Conservation (phyloP, 2,329 filamentous ascomycete genomes). For the Paradendryphiella salina region DNA sequence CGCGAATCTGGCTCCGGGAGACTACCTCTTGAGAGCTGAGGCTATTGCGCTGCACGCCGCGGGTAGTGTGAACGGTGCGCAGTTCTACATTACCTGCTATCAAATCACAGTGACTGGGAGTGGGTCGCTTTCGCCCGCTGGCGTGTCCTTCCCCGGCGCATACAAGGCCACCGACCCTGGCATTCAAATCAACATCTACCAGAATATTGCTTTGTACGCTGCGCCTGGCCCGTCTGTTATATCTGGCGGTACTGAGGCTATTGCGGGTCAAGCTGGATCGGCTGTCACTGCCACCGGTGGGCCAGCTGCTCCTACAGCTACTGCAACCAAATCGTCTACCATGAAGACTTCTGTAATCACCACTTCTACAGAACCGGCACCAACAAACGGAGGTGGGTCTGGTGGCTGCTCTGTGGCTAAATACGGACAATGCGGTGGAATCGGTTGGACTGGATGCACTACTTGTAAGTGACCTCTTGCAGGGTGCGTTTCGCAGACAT, state of each 20-base stretch:
- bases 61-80: constrained; percentile 49
- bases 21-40: constrained; percentile 58
- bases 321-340: constrained; percentile 13
- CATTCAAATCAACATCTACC: constrained; percentile 65
- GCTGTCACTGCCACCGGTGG: constrained; percentile 25
- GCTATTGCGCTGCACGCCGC: constrained; percentile 61
- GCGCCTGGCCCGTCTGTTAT: constrained; percentile 57
- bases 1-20: constrained; percentile 55
- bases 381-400: constrained; percentile 16
- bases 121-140: constrained; percentile 53
- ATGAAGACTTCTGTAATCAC: constrained; percentile 11
- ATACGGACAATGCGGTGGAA: constrained; percentile 43
- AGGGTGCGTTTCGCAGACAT: background rate
- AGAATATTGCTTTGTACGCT: constrained; percentile 50
- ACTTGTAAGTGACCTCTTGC: constrained; percentile 3
- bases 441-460: constrained; percentile 8
- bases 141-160: constrained; percentile 56
- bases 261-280: constrained; percentile 34
- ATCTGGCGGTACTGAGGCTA: constrained; percentile 34
- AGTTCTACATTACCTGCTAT: constrained; percentile 55
- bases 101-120: constrained; percentile 63
- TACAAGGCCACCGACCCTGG: constrained; percentile 63
- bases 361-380: constrained; percentile 16
- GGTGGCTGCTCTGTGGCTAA: constrained; percentile 26
- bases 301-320: constrained; percentile 15